These are phyloP conservation scores for Globisporangium camurandrum DNA, from an alignment of 352 stramenopile species.

Conservation along the genomic window DNA sequence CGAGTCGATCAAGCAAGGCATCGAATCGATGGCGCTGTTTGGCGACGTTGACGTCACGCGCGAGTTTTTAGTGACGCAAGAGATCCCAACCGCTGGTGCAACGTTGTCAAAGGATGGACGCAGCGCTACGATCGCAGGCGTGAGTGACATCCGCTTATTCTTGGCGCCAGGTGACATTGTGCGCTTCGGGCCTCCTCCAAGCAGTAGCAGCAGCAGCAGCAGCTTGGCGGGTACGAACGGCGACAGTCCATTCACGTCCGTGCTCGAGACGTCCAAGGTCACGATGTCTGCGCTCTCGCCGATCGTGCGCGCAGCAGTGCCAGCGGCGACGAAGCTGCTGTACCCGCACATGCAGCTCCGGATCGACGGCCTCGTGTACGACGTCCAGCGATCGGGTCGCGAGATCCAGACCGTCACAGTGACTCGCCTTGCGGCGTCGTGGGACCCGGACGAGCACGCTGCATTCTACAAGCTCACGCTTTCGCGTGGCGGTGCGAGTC, in stretches of 20 bases:
- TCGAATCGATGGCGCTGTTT: constrained; percentile 71
- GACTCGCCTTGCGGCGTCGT: constrained; percentile 23
- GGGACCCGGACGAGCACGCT: constrained; percentile 8
- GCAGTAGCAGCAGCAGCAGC: too few species aligned
- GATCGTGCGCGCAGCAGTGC: constrained; percentile 21
- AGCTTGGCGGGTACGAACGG: constrained; percentile 57
- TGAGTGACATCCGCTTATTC: constrained; percentile 60
- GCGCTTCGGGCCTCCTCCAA: constrained; percentile 45
- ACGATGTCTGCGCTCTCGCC: constrained; percentile 34
- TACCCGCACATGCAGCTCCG: constrained; percentile 81
- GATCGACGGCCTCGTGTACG: constrained; percentile 85
- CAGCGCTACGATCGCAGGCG: constrained; percentile 31
- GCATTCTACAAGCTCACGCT: constrained; percentile 38
- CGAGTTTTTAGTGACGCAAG: constrained; percentile 39
- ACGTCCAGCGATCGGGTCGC: constrained; percentile 78
- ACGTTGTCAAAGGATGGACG: constrained; percentile 45
- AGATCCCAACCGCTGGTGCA: constrained; percentile 45
- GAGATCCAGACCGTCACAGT: constrained; percentile 84
- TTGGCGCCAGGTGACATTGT: constrained; percentile 56
- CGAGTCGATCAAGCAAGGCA: constrained; percentile 56
- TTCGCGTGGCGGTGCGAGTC: constrained; percentile 19
- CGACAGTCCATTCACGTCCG: constrained; percentile 47
- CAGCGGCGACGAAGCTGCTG: constrained; percentile 39
- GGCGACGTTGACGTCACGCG: constrained; percentile 62
- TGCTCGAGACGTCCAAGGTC: constrained; percentile 40